phyloP scores from a whole-genome alignment of 768 basidiomycete species.

The Amanita thiersii region DNA sequence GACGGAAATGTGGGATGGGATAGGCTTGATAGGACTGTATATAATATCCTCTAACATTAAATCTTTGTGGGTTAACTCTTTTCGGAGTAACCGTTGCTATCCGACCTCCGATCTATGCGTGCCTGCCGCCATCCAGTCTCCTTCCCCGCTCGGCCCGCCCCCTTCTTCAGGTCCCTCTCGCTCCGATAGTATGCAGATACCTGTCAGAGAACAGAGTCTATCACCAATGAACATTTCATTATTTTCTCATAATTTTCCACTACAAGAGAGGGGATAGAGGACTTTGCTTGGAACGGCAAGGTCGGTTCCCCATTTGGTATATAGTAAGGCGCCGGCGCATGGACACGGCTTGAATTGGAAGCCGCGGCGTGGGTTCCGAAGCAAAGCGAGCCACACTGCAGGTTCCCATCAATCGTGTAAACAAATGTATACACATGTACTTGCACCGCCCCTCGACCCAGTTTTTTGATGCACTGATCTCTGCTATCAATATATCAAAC shows the following conservation, averaged over 20 bases:
- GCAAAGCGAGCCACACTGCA: background rate
- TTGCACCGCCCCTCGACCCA: too few relatives aligned
- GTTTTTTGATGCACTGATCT: too few relatives aligned
- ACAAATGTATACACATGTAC: too few relatives aligned
- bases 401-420: background rate
- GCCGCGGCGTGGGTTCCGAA: background rate
- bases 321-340: background rate
- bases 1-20: background rate
- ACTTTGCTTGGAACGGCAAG: background rate
- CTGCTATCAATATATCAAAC: too few relatives aligned
- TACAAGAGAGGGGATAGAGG: background rate
- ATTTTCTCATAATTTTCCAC: background rate
- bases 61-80: slow-evolving; percentile 1
- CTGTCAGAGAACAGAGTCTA: too few relatives aligned
- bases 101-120: slow-evolving; percentile 11
- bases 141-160: slow-evolving; percentile 1
- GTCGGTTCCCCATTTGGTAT: background rate
- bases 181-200: too few relatives aligned
- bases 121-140: background rate
- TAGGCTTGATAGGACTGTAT: background rate
- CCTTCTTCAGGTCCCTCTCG: background rate
- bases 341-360: background rate
- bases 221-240: too few relatives aligned
- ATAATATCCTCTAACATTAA: background rate
- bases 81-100: slow-evolving; percentile 7